Conservation (phyloP, 1,139 yeast genomes). For the Blastobotrys aristatus region DNA sequence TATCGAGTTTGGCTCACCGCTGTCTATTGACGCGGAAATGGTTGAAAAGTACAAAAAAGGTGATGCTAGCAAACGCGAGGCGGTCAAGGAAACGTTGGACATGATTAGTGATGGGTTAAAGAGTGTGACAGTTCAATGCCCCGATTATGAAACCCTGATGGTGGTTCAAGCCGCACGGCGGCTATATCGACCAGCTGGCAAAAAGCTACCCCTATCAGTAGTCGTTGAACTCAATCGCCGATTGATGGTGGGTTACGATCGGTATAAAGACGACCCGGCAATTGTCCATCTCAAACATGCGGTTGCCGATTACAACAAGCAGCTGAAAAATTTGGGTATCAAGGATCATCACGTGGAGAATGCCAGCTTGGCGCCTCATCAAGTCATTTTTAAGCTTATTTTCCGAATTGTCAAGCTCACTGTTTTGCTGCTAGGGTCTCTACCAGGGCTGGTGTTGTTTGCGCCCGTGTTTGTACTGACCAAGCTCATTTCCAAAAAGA, state of each 20-base stretch:
- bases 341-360: constrained; percentile 88
- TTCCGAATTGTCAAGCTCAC: constrained; percentile 52
- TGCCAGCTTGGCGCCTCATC: constrained; percentile 48
- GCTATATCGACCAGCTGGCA: constrained; percentile 72
- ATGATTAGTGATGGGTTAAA: constrained; percentile 69
- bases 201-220: constrained; percentile 70
- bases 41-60: constrained; percentile 55
- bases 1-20: constrained; percentile 88
- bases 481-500: constrained; percentile 60
- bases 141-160: constrained; percentile 88
- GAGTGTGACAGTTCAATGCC: constrained; percentile 87
- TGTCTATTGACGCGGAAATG: constrained; percentile 58
- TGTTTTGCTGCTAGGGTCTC: constrained; percentile 53
- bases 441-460: constrained; percentile 82
- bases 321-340: constrained; percentile 61
- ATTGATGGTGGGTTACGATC: constrained; percentile 71
- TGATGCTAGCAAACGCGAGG: constrained; percentile 59
- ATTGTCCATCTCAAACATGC: constrained; percentile 54
- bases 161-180: constrained; percentile 92
- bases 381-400: constrained; percentile 45
- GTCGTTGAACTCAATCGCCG: constrained; percentile 88
- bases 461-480: constrained; percentile 85
- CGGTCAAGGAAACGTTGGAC: constrained; percentile 67
- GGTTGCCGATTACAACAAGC: constrained; percentile 64
- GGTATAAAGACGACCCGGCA: constrained; percentile 66